Percentiles rank a stretch among this genome's conserved stretches.
Conservation (phyloP, 2,329 filamentous ascomycete genomes). For the Fusarium brachygibbosum region DNA sequence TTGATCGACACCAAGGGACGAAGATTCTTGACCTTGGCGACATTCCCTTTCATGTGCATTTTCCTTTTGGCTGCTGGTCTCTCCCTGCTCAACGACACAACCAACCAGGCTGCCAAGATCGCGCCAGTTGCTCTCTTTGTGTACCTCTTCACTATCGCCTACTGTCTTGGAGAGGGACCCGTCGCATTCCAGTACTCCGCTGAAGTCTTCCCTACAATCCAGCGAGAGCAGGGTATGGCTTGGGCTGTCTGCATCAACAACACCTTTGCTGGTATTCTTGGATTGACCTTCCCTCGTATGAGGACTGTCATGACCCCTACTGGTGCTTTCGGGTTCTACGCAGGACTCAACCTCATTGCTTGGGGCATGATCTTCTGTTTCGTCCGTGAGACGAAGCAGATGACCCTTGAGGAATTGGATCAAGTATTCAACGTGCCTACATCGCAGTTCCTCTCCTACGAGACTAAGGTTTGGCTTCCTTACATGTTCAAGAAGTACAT, state of each 20-base stretch:
- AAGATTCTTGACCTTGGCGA: conserved; percentile 21
- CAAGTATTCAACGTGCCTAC: conserved; percentile 63
- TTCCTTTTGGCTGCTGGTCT: conserved; percentile 20
- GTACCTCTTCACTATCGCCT: conserved; percentile 74
- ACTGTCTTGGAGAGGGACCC: conserved; percentile 74
- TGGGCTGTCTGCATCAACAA: conserved; percentile 73
- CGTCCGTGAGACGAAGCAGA: conserved; percentile 67
- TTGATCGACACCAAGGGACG: conserved; percentile 33
- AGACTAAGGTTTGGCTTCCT: conserved; percentile 34
- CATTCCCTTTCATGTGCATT: conserved; percentile 29
- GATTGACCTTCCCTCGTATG: conserved; percentile 66
- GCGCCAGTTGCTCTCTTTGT: conserved; percentile 62
- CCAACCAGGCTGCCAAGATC: background rate
- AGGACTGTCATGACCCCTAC: conserved; percentile 51
- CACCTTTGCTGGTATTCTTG: conserved; percentile 66
- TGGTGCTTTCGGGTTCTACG: conserved; percentile 65
- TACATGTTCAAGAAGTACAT: conserved; percentile 44
- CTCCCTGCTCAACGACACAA: conserved; percentile 2
- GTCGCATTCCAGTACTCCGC: conserved; percentile 74
- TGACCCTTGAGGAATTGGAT: conserved; percentile 65
- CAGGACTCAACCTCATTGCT: conserved; percentile 67
- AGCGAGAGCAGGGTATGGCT: conserved; percentile 74
- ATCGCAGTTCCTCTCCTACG: conserved; percentile 58
- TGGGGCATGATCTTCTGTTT: conserved; percentile 67
- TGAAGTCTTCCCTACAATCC: conserved; percentile 74